Evolutionary conservation across 495 filamentous ascomycete genomes (phyloP).

Genomic region (Lasiosphaeris hirsuta): DNA sequence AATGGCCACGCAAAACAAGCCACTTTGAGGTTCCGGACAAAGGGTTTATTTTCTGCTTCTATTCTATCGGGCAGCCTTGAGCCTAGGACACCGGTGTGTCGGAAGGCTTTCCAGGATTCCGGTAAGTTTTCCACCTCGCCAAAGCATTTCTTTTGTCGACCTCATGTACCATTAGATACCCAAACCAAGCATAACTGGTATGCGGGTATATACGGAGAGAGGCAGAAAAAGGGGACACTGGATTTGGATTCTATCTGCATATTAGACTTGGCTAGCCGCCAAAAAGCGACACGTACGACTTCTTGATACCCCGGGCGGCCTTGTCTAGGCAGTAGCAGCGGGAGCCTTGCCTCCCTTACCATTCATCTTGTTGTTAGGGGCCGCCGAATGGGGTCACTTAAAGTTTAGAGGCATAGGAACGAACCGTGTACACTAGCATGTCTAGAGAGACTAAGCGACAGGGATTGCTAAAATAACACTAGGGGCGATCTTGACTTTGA

Average conservation of each 20-base stretch:
- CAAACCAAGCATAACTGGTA: conserved; percentile 15
- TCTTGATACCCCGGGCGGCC: not conserved
- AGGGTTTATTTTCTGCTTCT: conserved; percentile 2
- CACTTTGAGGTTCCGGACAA: not conserved
- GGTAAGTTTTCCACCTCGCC: conserved; percentile 4
- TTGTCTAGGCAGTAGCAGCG: no score
- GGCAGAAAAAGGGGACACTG: not conserved
- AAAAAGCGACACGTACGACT: not conserved
- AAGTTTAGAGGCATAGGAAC: no score
- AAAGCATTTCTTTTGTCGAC: conserved; percentile 22
- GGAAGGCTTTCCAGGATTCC: not conserved
- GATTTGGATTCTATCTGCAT: not conserved
- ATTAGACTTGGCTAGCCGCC: not conserved
- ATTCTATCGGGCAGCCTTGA: not conserved
- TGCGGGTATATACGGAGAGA: not conserved
- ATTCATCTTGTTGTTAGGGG: no score
- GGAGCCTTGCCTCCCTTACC: no score
- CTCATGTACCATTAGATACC: conserved; percentile 30
- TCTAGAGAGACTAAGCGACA: not conserved
- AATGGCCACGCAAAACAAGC: not conserved
- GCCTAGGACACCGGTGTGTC: not conserved
- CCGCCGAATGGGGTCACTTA: no score
- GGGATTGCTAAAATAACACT: not conserved
- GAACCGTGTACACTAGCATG: not conserved
- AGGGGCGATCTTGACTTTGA: not conserved